These are phyloP conservation scores for Picea sitchensis DNA, from an alignment of 75 land plant species.

Conservation along the genomic window DNA sequence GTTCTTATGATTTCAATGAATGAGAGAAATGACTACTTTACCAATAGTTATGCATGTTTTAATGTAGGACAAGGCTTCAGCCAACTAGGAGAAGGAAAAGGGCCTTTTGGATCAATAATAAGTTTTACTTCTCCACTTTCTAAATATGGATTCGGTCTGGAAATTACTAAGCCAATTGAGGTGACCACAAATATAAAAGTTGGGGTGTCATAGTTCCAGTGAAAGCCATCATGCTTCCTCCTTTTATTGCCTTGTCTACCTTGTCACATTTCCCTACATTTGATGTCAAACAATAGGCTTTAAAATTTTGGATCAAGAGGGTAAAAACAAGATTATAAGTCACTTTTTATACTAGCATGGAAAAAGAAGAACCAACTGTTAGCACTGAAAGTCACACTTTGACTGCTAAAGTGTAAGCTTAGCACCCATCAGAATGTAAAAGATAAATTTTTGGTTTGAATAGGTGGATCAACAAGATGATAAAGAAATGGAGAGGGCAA, in stretches of 20 bases:
- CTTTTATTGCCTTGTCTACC: constrained; percentile 75
- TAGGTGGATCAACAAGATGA: no score
- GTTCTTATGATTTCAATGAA: constrained; percentile 28
- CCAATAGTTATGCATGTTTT: constrained; percentile 74
- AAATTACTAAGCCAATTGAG: constrained; percentile 56
- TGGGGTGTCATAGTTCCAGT: constrained; percentile 54
- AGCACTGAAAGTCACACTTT: no score
- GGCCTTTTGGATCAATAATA: constrained; percentile 58
- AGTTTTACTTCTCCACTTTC: constrained; percentile 79
- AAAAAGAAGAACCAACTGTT: not conserved
- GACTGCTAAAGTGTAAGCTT: no score
- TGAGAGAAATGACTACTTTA: constrained; percentile 79
- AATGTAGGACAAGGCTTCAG: constrained; percentile 73
- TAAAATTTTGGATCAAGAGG: not conserved
- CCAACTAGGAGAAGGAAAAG: constrained; percentile 49
- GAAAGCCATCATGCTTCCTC: constrained; percentile 66
- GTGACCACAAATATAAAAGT: constrained; percentile 73
- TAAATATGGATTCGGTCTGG: constrained; percentile 64
- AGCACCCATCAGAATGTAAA: no score
- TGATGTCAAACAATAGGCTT: not conserved
- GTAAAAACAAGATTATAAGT: not conserved
- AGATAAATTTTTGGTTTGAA: no score
- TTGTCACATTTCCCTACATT: constrained; percentile 67
- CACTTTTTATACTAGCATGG: not conserved
- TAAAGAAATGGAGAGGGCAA: no score